phyloP scores from a whole-genome alignment of 257 asterid genomes.

The Jaltomata sinuosa region DNA sequence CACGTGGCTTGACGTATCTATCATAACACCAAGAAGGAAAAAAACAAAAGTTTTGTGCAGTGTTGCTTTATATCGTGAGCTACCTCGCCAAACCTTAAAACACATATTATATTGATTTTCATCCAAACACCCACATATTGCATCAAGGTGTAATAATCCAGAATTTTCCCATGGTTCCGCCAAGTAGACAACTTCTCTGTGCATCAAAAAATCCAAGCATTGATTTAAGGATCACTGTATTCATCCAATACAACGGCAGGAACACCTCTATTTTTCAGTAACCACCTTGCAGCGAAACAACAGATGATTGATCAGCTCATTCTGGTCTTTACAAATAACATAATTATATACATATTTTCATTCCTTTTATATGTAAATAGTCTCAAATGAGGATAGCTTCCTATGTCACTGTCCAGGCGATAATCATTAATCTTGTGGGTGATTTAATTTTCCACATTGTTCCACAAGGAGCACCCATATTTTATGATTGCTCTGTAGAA shows the following conservation, averaged over 20 bases:
- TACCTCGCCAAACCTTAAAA: neutral
- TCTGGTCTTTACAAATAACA: neutral
- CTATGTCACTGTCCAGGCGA: neutral
- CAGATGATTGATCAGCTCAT: neutral
- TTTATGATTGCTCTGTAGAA: neutral
- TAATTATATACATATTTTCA: neutral
- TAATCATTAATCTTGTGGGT: neutral
- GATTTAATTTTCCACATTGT: neutral
- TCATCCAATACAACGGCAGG: neutral
- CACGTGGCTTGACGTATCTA: neutral
- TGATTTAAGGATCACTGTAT: neutral
- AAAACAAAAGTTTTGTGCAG: neutral
- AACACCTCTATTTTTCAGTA: neutral
- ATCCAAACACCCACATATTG: neutral
- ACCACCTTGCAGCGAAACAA: neutral
- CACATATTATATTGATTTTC: neutral
- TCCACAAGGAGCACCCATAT: neutral
- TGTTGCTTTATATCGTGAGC: neutral
- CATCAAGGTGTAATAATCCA: neutral
- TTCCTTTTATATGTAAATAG: neutral
- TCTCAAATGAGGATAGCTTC: neutral
- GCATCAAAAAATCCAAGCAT: neutral
- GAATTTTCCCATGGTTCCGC: neutral
- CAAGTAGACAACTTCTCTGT: neutral
- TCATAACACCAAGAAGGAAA: neutral